A percentile compares a stretch with the other conserved stretches of the same genome.
phyloP scores from a whole-genome alignment of 306 rosid species.

The Potentilla sterilis region DNA sequence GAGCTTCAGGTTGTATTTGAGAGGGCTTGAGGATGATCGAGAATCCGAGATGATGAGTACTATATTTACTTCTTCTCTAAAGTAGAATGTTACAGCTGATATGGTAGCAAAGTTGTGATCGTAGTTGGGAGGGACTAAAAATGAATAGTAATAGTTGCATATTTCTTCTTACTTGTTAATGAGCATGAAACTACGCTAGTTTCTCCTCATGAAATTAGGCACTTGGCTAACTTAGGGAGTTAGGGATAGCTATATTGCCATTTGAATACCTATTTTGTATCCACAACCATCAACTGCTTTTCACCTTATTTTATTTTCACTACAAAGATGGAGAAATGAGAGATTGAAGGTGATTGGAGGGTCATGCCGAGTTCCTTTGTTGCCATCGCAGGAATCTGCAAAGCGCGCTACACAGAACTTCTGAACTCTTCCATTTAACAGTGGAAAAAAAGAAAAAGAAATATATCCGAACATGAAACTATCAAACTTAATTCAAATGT shows the following conservation, averaged over 20 bases:
- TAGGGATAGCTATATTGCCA: neutral
- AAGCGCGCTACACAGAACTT: neutral
- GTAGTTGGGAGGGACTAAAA: neutral
- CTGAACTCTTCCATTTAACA: neutral
- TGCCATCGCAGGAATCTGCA: neutral
- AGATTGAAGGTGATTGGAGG: neutral
- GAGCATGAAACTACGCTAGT: neutral
- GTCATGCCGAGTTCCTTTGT: neutral
- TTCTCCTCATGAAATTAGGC: too few relatives aligned
- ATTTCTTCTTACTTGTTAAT: neutral
- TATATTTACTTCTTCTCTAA: neutral
- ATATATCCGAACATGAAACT: neutral
- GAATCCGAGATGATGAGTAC: neutral
- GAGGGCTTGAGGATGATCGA: constrained; percentile 7
- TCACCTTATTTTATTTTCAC: neutral
- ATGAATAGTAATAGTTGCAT: neutral
- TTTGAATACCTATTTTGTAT: neutral
- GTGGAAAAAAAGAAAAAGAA: neutral
- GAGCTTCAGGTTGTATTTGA: constrained; percentile 30
- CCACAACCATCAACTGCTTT: neutral
- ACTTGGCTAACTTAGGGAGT: neutral
- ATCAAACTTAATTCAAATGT: neutral
- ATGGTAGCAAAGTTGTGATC: neutral
- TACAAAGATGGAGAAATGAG: neutral
- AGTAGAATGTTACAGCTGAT: neutral